Evolutionary conservation across 2,329 filamentous ascomycete genomes (phyloP), one percentile per base, ranked within the genome.

Genomic region (Lasiodiplodia gonubiensis): DNA sequence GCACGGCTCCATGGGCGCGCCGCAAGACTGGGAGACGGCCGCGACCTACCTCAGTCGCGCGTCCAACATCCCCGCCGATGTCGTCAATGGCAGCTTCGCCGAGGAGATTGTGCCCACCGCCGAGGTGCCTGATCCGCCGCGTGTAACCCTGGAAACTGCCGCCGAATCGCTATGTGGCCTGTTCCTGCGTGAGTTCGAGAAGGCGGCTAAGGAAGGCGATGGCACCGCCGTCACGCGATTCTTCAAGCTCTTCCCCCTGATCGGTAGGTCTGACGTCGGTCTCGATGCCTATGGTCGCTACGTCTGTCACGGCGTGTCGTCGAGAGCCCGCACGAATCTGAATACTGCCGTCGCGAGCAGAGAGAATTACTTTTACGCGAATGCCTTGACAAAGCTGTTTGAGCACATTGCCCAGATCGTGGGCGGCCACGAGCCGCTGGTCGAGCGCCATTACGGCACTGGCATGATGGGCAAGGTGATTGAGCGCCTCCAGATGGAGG

Each of bases 391-490:
- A 4, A 94, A 92, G 76, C 81, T 99, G 55, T 99, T 99, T 76
- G 94, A 98, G 79, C 94, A 99, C 79, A 97, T 99, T 77, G 94
- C 95, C 2, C 92, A 97, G 76, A 97, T 99, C 71, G 90, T 99
- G 25, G 94, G 98, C 74, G 90, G 92, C 1, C 95, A 99, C 76
- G 93, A 94, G 37, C 89, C 89, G 0, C 84, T 99, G 10, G 94
- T 99, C 1, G 94, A 98, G 81, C 89, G 92, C 55, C 95, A 99
- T 79, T 99, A 99, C 76, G 95, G 95, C 1, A 81, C 86, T 18
- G 93, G 94, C 46, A 95, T 93, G 83, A 99, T 99, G 95, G 89
- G 92, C 37, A 92, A 90, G 72, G 95, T 99, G 64, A 94, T 98
- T 72, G 93, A 97, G 79, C 87, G 93, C 52, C 83, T 99, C 67